A percentile compares a stretch with the other conserved stretches of the same genome.
Evolutionary conservation across 1,139 yeast species (phyloP).

Genomic region (Kurtzmaniella quercitrusa): DNA sequence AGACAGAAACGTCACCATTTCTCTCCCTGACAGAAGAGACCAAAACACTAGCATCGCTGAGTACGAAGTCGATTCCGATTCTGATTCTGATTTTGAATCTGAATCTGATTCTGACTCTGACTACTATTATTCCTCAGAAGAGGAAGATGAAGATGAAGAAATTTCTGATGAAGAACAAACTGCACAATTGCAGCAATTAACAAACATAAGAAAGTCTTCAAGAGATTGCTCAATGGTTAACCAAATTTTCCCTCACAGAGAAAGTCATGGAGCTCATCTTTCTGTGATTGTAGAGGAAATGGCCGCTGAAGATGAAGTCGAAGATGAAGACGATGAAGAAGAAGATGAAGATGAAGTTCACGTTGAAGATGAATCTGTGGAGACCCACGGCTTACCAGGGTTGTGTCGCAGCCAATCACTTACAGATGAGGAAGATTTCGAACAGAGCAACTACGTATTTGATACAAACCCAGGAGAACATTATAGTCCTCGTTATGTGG

Average conservation of each 20-base stretch:
- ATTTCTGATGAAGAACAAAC: constrained; percentile 12
- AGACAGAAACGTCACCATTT: constrained; percentile 5
- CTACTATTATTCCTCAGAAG: constrained; percentile 11
- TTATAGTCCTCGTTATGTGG: constrained; percentile 5
- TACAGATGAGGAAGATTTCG: constrained; percentile 8
- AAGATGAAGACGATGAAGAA: constrained; percentile 5
- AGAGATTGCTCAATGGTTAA: constrained; percentile 5
- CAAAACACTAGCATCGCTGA: constrained; percentile 25
- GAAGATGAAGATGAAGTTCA: constrained; percentile 6
- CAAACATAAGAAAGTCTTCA: constrained; percentile 2
- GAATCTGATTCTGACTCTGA: constrained; percentile 19
- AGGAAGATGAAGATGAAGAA: constrained; percentile 9
- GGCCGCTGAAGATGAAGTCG: neutral
- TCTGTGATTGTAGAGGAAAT: constrained; percentile 3
- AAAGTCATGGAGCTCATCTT: neutral
- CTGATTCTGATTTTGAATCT: constrained; percentile 13
- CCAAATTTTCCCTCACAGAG: neutral
- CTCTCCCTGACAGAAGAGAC: constrained; percentile 8
- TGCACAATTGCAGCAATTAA: constrained; percentile 1
- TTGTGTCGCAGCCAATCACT: constrained; percentile 5
- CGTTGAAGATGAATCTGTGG: too few species aligned
- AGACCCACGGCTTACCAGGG: constrained; percentile 6
- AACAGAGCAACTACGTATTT: constrained; percentile 5
- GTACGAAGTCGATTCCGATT: constrained; percentile 33
- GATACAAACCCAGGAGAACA: constrained; percentile 1